Base-by-base conservation (phyloP, 306 rosid species). In the Carpinus fangiana region DNA sequence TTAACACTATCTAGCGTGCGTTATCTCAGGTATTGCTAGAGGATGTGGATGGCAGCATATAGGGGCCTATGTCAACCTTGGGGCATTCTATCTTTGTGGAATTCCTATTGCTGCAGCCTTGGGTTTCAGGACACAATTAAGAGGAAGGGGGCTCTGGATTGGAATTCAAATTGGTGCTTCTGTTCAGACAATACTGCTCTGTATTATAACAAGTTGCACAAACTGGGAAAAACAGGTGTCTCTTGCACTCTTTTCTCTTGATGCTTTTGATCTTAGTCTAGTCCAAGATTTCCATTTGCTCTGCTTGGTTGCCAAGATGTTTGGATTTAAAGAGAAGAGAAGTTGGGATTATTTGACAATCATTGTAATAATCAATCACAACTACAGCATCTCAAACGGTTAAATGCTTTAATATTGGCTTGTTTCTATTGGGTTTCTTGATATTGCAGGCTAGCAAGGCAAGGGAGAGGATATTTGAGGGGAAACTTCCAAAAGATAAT, bases 31-130 rank as follows among this genome's bases (percentile, higher is more conserved):
- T 47, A 45, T 88, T 87, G 87, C 91, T 66, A 88, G 90, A 82
- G 93, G 97, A 12, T 88, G 90, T 84, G 97, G 97, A 26, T 90
- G 97, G 95, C 93, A 92, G 79, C 90, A 86, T 14, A 12, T 86
- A 23, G 97, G 95, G 55, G 95, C 91, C 46, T 92, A 82, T 72
- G 80, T 90, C 18, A 92, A 92, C 73, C 70, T 92, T 1, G 95
- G 95, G 18, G 91, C 97, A 14, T 90, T 76, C 78, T 92, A 92
- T 73, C 86, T 92, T 0, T 92, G 91, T 84, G 97, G 97, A 75
- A 88, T 88, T 81, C 97, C 97, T 50, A 73, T 71, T 55, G 89
- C 93, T 74, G 86, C 81, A 20, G 26, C 36, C 18, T 76, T 92
- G 84, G 91, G 86, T 36, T 92, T 92, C 77, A 84, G 80, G 88